Base-by-base conservation (phyloP, 768 basidiomycete species). In the Hortiboletus campestris region DNA sequence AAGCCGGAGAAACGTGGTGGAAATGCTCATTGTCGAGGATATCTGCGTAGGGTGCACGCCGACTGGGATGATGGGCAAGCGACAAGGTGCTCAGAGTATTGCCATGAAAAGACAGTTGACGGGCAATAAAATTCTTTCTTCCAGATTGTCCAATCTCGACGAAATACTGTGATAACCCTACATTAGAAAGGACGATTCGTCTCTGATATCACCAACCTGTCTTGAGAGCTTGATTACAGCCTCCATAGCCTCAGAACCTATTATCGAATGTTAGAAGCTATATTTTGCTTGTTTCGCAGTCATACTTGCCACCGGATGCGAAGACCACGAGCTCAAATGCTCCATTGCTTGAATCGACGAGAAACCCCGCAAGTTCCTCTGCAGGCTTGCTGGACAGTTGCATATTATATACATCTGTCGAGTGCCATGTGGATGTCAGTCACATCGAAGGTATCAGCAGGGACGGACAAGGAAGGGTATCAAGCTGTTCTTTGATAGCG, bases 191-290 rank as follows among this genome's bases (percentile, higher is more conserved):
- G 10, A 9, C 2, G 9, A 19, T 38, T 40, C 4, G 25, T 28
- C 32, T 17, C 19, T 20, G 16, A 40, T 50, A 16, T 41, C 20
- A 61, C 73, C 14, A 65, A 88, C 87, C 76, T 93, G 91, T 63
- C 86, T 81, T 31, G 85, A 83, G 3, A 91, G 78, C 71, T 95
- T 95, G 52, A 94, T 77, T n/a, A 84, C 86, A 54, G 83, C 81
- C 60, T 95, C 93, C 88, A 93, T 89, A 0, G 92, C 91, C 70
- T 95, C 93, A 3, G 91, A 88, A 46, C 91, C 91, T 92, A 50
- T 57, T 50, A 35, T 51, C 32, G 5, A 45, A 28, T 12, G 44
- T 56, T 43, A n/a, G n/a, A 35, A 39, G 19, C 10, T 22, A 43
- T 12, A 19, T 43, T 49, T 22, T 42, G 12, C 34, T 17, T 6